Conservation (phyloP, 1,139 yeast species). For the Debaryomyces sp. region DNA sequence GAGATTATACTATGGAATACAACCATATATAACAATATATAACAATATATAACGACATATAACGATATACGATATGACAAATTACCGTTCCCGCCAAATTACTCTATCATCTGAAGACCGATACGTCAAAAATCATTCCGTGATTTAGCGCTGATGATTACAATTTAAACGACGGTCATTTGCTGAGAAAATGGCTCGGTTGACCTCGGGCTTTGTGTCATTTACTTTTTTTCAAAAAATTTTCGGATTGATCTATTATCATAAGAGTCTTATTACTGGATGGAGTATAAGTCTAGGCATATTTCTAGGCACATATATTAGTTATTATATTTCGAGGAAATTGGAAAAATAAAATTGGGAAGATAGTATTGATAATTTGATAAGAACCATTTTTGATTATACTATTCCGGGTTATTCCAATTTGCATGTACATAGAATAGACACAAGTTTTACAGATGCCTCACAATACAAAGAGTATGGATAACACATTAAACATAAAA, state of each 20-base stretch:
- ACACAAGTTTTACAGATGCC: constrained; percentile 5
- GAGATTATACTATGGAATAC: neutral
- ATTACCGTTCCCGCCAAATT: neutral
- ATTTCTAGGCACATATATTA: neutral
- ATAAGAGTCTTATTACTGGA: neutral
- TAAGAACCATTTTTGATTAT: neutral
- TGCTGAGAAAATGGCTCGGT: constrained; percentile 1
- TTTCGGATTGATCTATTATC: constrained; percentile 2
- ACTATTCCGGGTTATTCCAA: neutral
- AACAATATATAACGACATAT: neutral
- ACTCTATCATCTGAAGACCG: neutral
- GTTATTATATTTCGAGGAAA: neutral
- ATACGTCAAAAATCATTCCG: neutral
- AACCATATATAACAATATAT: too few species aligned
- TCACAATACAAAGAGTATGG: constrained; percentile 7
- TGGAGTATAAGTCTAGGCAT: neutral
- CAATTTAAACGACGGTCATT: neutral
- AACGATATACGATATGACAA: neutral
- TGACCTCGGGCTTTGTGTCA: constrained; percentile 4
- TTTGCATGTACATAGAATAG: constrained; percentile 3
- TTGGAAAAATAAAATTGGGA: neutral
- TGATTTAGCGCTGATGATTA: neutral
- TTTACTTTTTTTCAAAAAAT: constrained; percentile 4
- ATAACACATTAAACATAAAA: constrained; percentile 3
- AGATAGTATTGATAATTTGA: neutral